These are phyloP conservation scores for Sporothrix pallida DNA, from an alignment of 2,329 filamentous ascomycete genomes.

Conservation along the genomic window DNA sequence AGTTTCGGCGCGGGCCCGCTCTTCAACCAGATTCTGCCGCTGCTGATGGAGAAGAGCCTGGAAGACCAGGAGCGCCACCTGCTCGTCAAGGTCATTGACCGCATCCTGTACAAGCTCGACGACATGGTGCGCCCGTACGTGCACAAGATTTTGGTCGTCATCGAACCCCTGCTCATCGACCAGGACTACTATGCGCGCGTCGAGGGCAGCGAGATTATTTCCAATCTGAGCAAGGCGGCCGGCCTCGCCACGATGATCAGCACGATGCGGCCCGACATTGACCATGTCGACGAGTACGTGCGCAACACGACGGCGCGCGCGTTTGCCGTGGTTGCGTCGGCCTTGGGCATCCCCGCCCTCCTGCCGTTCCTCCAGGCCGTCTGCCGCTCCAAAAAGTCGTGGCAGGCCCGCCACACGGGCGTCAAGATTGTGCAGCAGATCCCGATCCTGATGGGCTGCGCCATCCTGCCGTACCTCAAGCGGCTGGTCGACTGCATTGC, in stretches of 20 bases:
- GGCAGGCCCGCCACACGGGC: slow-evolving; percentile 96
- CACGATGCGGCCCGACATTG: slow-evolving; percentile 98
- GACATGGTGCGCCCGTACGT: slow-evolving; percentile 95
- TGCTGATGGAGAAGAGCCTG: slow-evolving; percentile 97
- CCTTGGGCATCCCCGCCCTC: slow-evolving; percentile 91
- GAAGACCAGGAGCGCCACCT: slow-evolving; percentile 98
- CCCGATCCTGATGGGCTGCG: slow-evolving; percentile 97
- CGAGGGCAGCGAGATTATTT: slow-evolving; percentile 98
- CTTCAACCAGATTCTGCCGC: slow-evolving; percentile 95
- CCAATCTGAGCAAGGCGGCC: slow-evolving; percentile 94
- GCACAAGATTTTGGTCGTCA: slow-evolving; percentile 98
- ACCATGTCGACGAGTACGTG: slow-evolving; percentile 97
- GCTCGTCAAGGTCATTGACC: slow-evolving; percentile 98
- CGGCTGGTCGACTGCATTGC: slow-evolving; percentile 96
- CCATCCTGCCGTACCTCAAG: slow-evolving; percentile 92
- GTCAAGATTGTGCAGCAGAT: slow-evolving; percentile 99
- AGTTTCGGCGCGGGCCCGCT: slow-evolving; percentile 92
- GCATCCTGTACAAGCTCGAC: slow-evolving; percentile 97
- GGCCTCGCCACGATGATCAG: slow-evolving; percentile 99
- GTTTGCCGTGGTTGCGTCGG: slow-evolving; percentile 95
- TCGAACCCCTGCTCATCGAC: slow-evolving; percentile 97
- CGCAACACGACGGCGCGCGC: slow-evolving; percentile 96
- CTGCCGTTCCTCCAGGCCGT: slow-evolving; percentile 94
- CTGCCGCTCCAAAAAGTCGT: slow-evolving; percentile 97
- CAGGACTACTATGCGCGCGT: slow-evolving; percentile 99